These are phyloP conservation scores for Dalbergia cultrata DNA, from an alignment of 306 rosid species.

Conservation along the genomic window DNA sequence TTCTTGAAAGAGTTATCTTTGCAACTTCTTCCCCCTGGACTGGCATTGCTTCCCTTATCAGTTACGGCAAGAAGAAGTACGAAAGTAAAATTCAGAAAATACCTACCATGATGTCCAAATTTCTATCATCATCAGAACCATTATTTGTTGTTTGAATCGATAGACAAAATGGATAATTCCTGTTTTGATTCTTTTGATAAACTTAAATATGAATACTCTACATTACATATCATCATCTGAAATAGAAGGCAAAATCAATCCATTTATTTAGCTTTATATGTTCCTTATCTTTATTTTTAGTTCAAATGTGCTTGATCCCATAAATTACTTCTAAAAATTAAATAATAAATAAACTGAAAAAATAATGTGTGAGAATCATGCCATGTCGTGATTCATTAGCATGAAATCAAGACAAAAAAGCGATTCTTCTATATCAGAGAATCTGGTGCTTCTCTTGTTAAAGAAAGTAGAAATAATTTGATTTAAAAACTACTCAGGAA, in stretches of 20 bases:
- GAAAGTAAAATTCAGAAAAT: not conserved
- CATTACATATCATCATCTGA: not conserved
- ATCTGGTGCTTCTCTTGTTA: not conserved
- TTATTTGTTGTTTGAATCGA: not conserved
- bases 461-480: not conserved
- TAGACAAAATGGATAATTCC: not conserved
- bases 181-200: not conserved
- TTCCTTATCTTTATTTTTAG: not conserved
- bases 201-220: not conserved
- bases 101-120: not conserved
- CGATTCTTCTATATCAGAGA: not conserved
- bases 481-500: not conserved
- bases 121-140: constrained; percentile 1
- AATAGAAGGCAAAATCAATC: not conserved
- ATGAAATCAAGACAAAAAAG: not conserved
- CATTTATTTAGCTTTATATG: not conserved
- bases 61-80: not conserved
- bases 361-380: not conserved
- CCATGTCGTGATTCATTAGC: not conserved
- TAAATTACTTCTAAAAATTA: not conserved
- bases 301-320: not conserved
- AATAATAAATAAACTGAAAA: not conserved
- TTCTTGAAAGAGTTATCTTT: not conserved
- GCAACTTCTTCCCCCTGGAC: not conserved
- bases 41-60: not conserved